A percentile compares a stretch with the other conserved stretches of the same genome.
phyloP scores from a whole-genome alignment of 2,329 filamentous ascomycete species.

The Tolypocladium tropicale region DNA sequence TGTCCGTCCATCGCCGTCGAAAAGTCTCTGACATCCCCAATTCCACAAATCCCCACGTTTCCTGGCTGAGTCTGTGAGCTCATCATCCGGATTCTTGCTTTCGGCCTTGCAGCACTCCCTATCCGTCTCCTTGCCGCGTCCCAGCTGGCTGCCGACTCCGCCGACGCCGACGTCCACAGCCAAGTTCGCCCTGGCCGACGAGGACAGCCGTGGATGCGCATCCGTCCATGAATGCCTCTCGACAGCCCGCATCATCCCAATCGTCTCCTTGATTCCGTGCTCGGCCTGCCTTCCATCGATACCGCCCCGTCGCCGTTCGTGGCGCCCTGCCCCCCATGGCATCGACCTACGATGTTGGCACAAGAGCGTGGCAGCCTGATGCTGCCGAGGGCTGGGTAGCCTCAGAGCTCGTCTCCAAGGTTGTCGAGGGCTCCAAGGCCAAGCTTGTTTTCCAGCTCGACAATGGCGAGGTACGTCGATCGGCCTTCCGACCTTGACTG shows the following conservation, averaged over 20 bases:
- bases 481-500: background rate
- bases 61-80: background rate
- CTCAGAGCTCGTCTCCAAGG: conserved; percentile 85
- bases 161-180: background rate
- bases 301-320: conserved; percentile 3
- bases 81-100: background rate
- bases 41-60: background rate
- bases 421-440: conserved; percentile 74
- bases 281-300: conserved; percentile 6
- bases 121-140: background rate
- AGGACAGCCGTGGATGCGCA: conserved; percentile 6
- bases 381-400: conserved; percentile 92
- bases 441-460: conserved; percentile 80
- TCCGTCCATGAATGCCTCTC: conserved; percentile 19
- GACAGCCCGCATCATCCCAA: conserved; percentile 4
- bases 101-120: background rate
- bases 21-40: background rate
- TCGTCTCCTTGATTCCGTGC: conserved; percentile 1
- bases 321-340: conserved; percentile 50
- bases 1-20: conserved; percentile 5
- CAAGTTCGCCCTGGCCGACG: background rate
- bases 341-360: conserved; percentile 92
- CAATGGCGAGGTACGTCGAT: conserved; percentile 71
- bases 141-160: background rate
- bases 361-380: conserved; percentile 97